Evolutionary conservation across 177 flowering plant genomes (phyloP), one percentile per base, ranked within the genome.

Genomic region (Vitis hybrid): DNA sequence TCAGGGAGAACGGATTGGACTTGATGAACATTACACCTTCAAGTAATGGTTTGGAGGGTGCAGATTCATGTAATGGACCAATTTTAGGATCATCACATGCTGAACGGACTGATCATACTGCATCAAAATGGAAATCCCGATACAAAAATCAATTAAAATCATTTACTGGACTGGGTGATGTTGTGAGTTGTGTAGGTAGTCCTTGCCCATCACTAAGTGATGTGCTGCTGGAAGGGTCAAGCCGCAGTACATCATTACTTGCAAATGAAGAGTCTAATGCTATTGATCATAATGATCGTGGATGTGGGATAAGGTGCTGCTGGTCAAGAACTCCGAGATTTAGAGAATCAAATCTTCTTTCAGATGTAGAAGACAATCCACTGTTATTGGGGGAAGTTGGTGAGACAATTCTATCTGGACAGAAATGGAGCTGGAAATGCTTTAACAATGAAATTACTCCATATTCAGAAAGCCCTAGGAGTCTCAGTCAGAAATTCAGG

Each of bases 321-420:
- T 94, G 97, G 97, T 84, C 91, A 63, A 83, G 89, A 72, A 86
- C 94, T 15, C 90, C 92, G 11, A 87, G 83, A 64, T 84, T 74
- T 62, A 78, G 86, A 61, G 85, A 81, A 15, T 73, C 85, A 30
- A 75, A 68, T 72, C 63, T 73, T 68, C 80, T 70, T 70, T 75
- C 84, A 20, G 89, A 90, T 73, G 75, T 60, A 8, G 97, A 91
- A 73, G 89, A 78, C 20, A 68, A 60, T 68, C 93, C 92, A 4
- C 73, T 90, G 73, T 71, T 90, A 69, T 78, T 80, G 5, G 76
- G 74, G 61, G 86, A 78, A 60, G 67, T 57, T 5, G 74, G 73
- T 72, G 84, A 78, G 54, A 71, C 62, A 17, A 11, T 65, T 52
- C 15, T 54, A 18, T 73, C 65, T 70, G 80, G 73, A 59, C 74